Base-by-base conservation (phyloP, 768 basidiomycete species). In the Boletus reticuloceps region DNA sequence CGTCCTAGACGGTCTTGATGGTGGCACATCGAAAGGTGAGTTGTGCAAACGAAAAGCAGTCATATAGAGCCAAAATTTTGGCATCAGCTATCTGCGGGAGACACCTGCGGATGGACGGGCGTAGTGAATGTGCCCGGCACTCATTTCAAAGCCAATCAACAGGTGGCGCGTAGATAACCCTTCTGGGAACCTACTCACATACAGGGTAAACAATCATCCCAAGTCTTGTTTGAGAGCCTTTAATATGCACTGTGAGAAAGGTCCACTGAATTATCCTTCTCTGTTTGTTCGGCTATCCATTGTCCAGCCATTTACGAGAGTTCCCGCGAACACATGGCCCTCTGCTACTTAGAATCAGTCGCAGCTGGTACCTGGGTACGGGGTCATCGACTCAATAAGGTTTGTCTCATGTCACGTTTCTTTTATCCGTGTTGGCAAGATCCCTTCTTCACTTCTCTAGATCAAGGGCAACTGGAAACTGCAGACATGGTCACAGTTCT, bases 331-430 rank as follows among this genome's bases (percentile, higher is more conserved):
- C 63, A 51, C 56, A 59, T 63, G 60, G 55, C 31, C 13, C 38
- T 47, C 31, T 53, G 48, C 40, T 46, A 50, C 34, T 14, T 29
- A 9, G 29, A 51, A 55, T 59, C 41, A 51, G n/a, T 19, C 47
- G 39, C 43, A 47, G 31, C 66, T 31, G 50, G 68, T 70, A 53
- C 66, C 70, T 72, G 60, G 36, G 47, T 50, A 58, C 47, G n/a
- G 47, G 47, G 51, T 56, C 56, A 50, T 52, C 42, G 48, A 66
- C 34, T 14, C 34, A 60, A 59, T 51, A 70, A 68, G 64, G 66
- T 72, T 72, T 53, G 59, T 70, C 62, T 61, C 66, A 70, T 68
- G 66, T 58, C 66, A 54, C 19, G 62, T 58, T 62, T 68, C 56
- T 66, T 64, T 68, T 66, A 56, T 63, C 64, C 63, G 56, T 37